Percentiles rank a stretch among this genome's conserved stretches.
Evolutionary conservation across 1,284 basidiomycete species (phyloP).

Genomic region (Trichosporon asahii): DNA sequence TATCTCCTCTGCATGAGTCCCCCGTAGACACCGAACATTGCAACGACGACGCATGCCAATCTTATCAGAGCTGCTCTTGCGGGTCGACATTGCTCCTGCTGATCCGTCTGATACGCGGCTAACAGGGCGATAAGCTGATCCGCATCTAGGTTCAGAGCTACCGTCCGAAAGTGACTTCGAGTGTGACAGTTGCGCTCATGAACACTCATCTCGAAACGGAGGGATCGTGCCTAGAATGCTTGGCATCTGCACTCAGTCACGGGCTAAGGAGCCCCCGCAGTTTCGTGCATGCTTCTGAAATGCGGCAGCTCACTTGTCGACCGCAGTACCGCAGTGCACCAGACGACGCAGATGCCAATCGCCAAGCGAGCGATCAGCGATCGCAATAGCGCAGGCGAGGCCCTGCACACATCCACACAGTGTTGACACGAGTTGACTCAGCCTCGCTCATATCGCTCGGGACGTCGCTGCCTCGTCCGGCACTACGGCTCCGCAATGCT

Average conservation of each 20-base stretch:
- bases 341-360: too few relatives aligned
- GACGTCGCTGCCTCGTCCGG: background rate
- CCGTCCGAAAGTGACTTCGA: background rate
- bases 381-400: too few relatives aligned
- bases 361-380: too few relatives aligned
- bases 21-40: background rate
- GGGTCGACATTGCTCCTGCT: background rate
- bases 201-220: background rate
- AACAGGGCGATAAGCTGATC: background rate
- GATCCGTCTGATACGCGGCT: background rate
- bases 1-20: background rate
- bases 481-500: too few relatives aligned
- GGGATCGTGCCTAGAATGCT: background rate
- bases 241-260: background rate
- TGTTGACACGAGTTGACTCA: background rate
- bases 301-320: too few relatives aligned
- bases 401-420: background rate
- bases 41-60: background rate
- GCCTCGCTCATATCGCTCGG: background rate
- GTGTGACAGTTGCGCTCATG: background rate
- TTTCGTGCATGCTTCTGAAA: background rate
- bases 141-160: background rate
- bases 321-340: background rate
- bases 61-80: background rate
- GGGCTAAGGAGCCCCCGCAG: background rate